Conservation (phyloP, 1,284 basidiomycete species). For the Chalciporus piperatoides region DNA sequence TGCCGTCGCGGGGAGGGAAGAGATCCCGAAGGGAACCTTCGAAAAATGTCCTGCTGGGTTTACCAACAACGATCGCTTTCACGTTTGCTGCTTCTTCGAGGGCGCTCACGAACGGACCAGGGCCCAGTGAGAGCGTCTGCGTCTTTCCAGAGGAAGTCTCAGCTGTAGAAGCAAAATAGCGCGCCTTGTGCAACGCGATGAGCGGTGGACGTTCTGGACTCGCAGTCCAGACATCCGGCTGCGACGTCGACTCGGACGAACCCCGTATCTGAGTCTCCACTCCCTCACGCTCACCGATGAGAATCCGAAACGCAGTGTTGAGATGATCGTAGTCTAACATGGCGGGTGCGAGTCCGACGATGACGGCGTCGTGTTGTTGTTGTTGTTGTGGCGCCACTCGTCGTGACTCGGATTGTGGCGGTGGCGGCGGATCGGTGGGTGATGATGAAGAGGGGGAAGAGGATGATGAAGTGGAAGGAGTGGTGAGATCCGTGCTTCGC, state of each 20-base stretch:
- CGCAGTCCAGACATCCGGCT: conserved; percentile 10
- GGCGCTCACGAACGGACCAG: conserved; percentile 65
- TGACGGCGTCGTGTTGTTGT: conserved; percentile 52
- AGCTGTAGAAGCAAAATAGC: conserved; percentile 34
- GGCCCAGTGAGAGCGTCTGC: conserved; percentile 53
- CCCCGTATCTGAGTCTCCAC: too few relatives aligned
- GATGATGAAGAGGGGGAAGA: neutral
- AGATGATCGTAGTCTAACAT: conserved; percentile 54
- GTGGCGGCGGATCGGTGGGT: conserved; percentile 9
- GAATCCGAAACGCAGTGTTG: conserved; percentile 65
- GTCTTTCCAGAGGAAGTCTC: too few relatives aligned
- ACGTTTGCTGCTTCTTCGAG: conserved; percentile 54
- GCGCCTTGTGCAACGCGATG: conserved; percentile 57
- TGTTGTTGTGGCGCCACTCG: conserved; percentile 23
- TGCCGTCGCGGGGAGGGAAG: conserved; percentile 18
- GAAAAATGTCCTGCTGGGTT: conserved; percentile 60
- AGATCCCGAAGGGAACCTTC: conserved; percentile 53
- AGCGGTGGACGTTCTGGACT: conserved; percentile 31
- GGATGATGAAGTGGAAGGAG: neutral
- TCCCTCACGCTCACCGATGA: conserved; percentile 33
- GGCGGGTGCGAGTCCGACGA: conserved; percentile 61
- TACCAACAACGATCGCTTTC: conserved; percentile 58
- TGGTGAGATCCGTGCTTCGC: neutral
- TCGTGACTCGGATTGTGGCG: neutral
- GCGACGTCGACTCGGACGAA: too few relatives aligned